Base-by-base conservation (phyloP, 2,329 filamentous ascomycete genomes). In the Dactylonectria estremocensis region DNA sequence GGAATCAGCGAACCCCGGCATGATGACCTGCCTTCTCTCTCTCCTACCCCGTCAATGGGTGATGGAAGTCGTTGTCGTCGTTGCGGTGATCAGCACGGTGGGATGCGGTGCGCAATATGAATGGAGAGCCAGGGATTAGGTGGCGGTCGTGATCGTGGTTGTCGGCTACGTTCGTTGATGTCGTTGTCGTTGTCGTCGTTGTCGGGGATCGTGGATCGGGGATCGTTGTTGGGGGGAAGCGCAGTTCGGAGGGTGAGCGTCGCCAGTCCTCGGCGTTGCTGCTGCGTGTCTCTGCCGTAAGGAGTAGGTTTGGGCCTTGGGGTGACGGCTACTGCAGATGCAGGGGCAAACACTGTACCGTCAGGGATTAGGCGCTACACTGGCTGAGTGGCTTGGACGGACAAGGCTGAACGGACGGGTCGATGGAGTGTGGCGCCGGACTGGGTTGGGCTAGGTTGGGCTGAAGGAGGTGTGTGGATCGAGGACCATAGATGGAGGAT, bases 1-100 rank as follows among this genome's bases (percentile, higher is more conserved):
- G 57, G 95, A 97, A 84, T 95, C 94, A 75, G 95, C 91, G 83
- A 99, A 98, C 77, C 93, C 90, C 75, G 93, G 92, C 93, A 95
- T 95, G 80, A 82, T 90, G 72, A 71, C 64, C 72, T 71, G 69
- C 74, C 74, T 76, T 73, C 55, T 69, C 70, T 56, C 65, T 35
- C 64, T 64, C 67, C 73, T 71, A 56, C 72, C 70, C 70, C 67
- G 73, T 76, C 66, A 64, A 68, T 66, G 61, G 61, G 65, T 62
- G 61, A 35, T 48, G 28, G 46, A 54, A 49, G 60, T 56, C 48
- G 58, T 22, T 63, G 61, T 68, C 57, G 56, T 64, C 45, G 61
- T 68, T 37, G 45, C 31, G 31, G 48, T 68, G 54, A 61, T 60
- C 61, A 49, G 50, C 48, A 57, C 46, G 65, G 46, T 52, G 52